Conservation (phyloP, 225 moss, liverwort and hornwort species). For the Straminergon stramineum region DNA sequence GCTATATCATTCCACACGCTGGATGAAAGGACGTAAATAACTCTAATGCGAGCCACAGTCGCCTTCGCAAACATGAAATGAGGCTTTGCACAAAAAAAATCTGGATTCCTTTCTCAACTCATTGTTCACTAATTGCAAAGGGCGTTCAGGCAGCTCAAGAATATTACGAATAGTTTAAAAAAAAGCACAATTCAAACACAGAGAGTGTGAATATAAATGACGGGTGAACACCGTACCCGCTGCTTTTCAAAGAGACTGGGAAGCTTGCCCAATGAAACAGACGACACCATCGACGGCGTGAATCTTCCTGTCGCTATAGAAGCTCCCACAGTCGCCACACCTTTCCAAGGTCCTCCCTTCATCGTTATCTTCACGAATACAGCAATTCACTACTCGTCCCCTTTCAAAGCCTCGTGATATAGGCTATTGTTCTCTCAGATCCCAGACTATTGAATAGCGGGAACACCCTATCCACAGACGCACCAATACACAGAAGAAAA, state of each 20-base stretch:
- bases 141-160: not conserved
- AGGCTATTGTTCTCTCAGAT: not conserved
- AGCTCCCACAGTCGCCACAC: constrained; percentile 47
- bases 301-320: constrained; percentile 41
- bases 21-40: not conserved
- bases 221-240: constrained; percentile 15
- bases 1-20: not conserved
- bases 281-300: constrained; percentile 44
- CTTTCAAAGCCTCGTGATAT: not conserved
- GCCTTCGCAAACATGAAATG: not conserved
- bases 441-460: not conserved
- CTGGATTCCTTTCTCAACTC: not conserved
- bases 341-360: constrained; percentile 27
- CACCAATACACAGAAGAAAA: not conserved
- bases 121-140: not conserved
- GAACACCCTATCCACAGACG: not conserved
- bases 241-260: constrained; percentile 30
- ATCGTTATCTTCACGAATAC: not conserved
- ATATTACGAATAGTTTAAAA: not conserved
- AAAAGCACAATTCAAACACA: not conserved
- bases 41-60: not conserved
- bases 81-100: not conserved
- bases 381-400: not conserved
- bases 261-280: constrained; percentile 38
- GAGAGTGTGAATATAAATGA: not conserved